Percentiles rank a stretch among this genome's conserved stretches.
These are phyloP conservation scores for Canavalia gladiata DNA, from an alignment of 306 rosid genomes.

Conservation along the genomic window DNA sequence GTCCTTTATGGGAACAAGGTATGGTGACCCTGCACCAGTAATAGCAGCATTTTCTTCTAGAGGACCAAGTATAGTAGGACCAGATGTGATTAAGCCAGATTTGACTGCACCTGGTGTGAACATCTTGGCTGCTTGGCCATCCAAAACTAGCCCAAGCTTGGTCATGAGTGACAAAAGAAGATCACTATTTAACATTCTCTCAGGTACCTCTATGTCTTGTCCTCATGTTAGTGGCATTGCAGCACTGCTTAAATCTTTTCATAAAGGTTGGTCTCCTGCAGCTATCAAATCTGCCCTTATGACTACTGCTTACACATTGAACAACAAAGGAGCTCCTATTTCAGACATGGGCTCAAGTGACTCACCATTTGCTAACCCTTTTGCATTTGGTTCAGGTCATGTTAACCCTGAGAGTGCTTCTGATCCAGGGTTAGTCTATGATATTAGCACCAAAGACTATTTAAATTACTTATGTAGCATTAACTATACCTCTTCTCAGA, in stretches of 20 bases:
- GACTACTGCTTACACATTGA: constrained; percentile 71
- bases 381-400: constrained; percentile 78
- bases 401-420: constrained; percentile 74
- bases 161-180: constrained; percentile 64
- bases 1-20: constrained; percentile 62
- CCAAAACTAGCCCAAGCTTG: constrained; percentile 58
- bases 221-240: constrained; percentile 84
- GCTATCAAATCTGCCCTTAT: constrained; percentile 79
- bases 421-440: constrained; percentile 76
- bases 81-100: constrained; percentile 75
- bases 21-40: constrained; percentile 64
- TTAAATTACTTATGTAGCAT: constrained; percentile 66
- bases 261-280: constrained; percentile 73
- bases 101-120: constrained; percentile 85
- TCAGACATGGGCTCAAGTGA: constrained; percentile 49
- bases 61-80: constrained; percentile 67
- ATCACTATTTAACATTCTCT: constrained; percentile 64
- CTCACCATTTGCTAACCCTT: constrained; percentile 60
- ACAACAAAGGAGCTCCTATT: constrained; percentile 62
- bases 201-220: constrained; percentile 93
- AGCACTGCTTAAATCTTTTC: constrained; percentile 62
- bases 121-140: constrained; percentile 84
- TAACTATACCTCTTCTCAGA: constrained; percentile 65
- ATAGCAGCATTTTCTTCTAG: constrained; percentile 83
- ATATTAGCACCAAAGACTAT: constrained; percentile 61